phyloP scores from a whole-genome alignment of 2,329 filamentous ascomycete genomes.

The Epichloe gansuensis region DNA sequence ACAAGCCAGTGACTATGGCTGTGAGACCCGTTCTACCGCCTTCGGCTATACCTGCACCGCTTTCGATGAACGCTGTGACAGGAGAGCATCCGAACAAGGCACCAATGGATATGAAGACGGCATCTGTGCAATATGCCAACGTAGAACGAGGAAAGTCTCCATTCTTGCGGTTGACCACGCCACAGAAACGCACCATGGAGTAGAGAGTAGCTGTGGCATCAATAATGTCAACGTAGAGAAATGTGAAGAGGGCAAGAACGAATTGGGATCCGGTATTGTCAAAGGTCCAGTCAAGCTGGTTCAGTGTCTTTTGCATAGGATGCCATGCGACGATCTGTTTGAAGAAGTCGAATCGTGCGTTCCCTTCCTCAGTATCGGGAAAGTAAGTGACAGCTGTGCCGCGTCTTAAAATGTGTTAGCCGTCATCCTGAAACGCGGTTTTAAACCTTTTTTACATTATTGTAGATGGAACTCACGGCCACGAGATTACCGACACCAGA shows the following conservation, averaged over 20 bases:
- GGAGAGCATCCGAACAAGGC: slow-evolving; percentile 57
- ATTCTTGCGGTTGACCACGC: slow-evolving; percentile 48
- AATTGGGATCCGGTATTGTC: slow-evolving; percentile 45
- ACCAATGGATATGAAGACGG: slow-evolving; percentile 57
- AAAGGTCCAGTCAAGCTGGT: slow-evolving; percentile 54
- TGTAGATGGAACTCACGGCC: slow-evolving; percentile 42
- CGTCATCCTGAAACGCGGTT: neutral
- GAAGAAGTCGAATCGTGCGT: slow-evolving; percentile 58
- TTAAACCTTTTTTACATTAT: fast-evolving
- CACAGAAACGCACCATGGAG: slow-evolving; percentile 68
- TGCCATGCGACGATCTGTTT: slow-evolving; percentile 59
- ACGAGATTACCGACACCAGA: slow-evolving; percentile 60
- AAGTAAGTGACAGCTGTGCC: slow-evolving; percentile 61
- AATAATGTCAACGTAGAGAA: slow-evolving; percentile 69
- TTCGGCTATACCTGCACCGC: slow-evolving; percentile 62
- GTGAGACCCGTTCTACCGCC: slow-evolving; percentile 63
- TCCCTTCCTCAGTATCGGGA: slow-evolving; percentile 49
- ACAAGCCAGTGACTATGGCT: slow-evolving; percentile 53
- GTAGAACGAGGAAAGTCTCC: slow-evolving; percentile 82
- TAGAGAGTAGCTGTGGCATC: slow-evolving; percentile 67
- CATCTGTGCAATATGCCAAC: slow-evolving; percentile 63
- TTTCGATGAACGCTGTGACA: slow-evolving; percentile 64
- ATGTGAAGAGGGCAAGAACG: slow-evolving; percentile 59
- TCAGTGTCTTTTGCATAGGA: slow-evolving; percentile 51
- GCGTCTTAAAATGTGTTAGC: slow-evolving; percentile 29